A percentile compares a stretch with the other conserved stretches of the same genome.
These are phyloP conservation scores for Bipolaris cookei DNA, from an alignment of 2,329 filamentous ascomycete genomes.

Conservation along the genomic window DNA sequence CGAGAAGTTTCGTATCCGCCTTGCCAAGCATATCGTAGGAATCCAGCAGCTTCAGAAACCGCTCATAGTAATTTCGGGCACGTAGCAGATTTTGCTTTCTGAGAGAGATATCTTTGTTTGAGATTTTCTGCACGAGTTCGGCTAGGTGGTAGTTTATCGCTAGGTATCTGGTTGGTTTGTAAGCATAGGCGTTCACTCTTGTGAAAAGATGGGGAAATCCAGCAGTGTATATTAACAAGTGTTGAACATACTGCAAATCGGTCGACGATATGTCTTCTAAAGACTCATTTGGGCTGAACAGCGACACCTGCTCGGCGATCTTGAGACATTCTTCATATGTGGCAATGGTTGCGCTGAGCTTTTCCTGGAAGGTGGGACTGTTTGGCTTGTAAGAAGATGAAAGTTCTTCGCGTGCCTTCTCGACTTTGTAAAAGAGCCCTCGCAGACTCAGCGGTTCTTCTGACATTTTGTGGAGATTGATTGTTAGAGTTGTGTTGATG, in stretches of 20 bases:
- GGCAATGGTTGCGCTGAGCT: slow-evolving; percentile 69
- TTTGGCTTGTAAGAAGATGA: slow-evolving; percentile 70
- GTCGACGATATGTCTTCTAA: slow-evolving; percentile 84
- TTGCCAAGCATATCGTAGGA: slow-evolving; percentile 74
- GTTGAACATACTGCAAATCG: slow-evolving; percentile 71
- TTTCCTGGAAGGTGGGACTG: slow-evolving; percentile 69
- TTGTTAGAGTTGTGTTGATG: slow-evolving; percentile 2
- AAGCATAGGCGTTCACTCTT: slow-evolving; percentile 4
- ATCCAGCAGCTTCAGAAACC: slow-evolving; percentile 77
- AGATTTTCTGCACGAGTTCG: slow-evolving; percentile 75
- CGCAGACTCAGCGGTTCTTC: slow-evolving; percentile 61
- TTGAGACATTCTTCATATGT: slow-evolving; percentile 76
- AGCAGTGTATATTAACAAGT: background rate
- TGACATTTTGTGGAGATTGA: slow-evolving; percentile 41
- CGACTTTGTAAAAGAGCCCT: slow-evolving; percentile 61
- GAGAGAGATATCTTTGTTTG: slow-evolving; percentile 58
- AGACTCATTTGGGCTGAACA: slow-evolving; percentile 91
- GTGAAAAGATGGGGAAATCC: background rate
- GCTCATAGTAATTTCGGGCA: slow-evolving; percentile 75
- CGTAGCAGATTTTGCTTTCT: slow-evolving; percentile 66
- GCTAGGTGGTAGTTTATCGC: slow-evolving; percentile 79
- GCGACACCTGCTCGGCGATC: slow-evolving; percentile 71
- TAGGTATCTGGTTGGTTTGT: slow-evolving; percentile 64
- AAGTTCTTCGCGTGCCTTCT: slow-evolving; percentile 62
- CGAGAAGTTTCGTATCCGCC: slow-evolving; percentile 71